Evolutionary conservation across 2,329 filamentous ascomycete genomes (phyloP), one percentile per base, ranked within the genome.

Genomic region (Trichoderma afroharzianum): DNA sequence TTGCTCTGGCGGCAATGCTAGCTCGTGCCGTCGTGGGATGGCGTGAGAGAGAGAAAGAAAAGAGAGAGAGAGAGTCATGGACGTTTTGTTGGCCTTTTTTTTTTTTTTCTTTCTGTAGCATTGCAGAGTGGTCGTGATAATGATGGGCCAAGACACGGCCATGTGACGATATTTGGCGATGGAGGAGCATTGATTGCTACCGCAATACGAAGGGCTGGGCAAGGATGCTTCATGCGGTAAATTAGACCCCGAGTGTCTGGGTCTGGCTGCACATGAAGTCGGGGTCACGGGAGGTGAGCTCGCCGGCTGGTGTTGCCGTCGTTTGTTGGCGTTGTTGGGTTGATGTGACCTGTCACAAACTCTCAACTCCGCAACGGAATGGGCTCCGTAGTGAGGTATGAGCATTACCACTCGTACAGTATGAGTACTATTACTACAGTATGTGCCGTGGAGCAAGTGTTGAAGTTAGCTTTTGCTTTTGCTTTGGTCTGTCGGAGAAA

Each of bases 191-290:
- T 43, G 15, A 39, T 7, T 58, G 33, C 53, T 68, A 24, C 26
- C 9, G 30, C 21, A 66, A 67, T 28, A 67, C 33, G 47, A 50
- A 43, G 63, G 50, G 24, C 32, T 53, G 24, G 36, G 14, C 64
- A 33, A 50, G 64, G 64, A 15, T 58, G 6, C 15, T 57, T 39
- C 2, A 59, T 59, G 53, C 33, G 55, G 64, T 12, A 68, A 61
- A 68, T 68, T 68, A 61, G 53, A 50, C 66, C 26, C 64, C 50
- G 53, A 59, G 12, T 47, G 55, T 58, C 53, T 68, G 64, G 64
- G 66, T 50, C 66, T 39, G 36, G 33, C 55, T 47, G 33, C 36
- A 61, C 66, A 68, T 68, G 36, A 50, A 47, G 33, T 68, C 39
- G 55, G 39, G 28, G 66, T 61, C 55, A 68, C 64, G 50, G 63